phyloP scores from a whole-genome alignment of 306 rosid species.

The Cercis canadensis region DNA sequence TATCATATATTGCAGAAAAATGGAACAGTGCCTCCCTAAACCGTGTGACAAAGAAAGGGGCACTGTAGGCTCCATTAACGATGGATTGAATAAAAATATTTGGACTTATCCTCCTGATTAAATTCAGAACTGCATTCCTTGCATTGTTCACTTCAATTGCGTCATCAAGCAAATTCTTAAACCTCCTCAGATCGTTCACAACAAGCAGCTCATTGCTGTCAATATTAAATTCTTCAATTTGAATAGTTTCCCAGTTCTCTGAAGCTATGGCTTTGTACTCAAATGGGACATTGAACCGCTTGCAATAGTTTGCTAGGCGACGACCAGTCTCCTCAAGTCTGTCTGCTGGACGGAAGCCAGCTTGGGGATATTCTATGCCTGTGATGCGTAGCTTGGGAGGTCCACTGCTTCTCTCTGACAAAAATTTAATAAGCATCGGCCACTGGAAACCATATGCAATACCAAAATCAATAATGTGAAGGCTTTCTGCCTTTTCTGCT shows the following conservation, averaged over 20 bases:
- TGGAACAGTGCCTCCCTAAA: constrained; percentile 68
- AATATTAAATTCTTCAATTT: constrained; percentile 59
- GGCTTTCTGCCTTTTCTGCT: constrained; percentile 35
- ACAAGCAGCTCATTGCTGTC: constrained; percentile 49
- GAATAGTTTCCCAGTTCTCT: constrained; percentile 63
- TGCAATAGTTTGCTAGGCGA: constrained; percentile 60
- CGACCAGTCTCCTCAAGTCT: constrained; percentile 63
- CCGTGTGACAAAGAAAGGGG: constrained; percentile 64
- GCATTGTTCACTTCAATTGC: constrained; percentile 47
- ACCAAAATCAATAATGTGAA: constrained; percentile 73
- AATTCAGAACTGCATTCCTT: constrained; percentile 45
- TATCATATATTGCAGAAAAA: constrained; percentile 62
- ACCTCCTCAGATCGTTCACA: constrained; percentile 51
- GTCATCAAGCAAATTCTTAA: constrained; percentile 50
- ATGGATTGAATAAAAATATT: constrained; percentile 50
- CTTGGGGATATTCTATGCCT: constrained; percentile 67
- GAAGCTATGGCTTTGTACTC: constrained; percentile 57
- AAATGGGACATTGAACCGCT: constrained; percentile 66
- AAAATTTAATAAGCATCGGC: constrained; percentile 55
- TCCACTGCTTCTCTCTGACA: constrained; percentile 56
- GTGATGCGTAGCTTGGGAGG: constrained; percentile 76
- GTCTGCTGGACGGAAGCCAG: constrained; percentile 58
- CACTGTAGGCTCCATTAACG: constrained; percentile 59
- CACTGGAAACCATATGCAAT: constrained; percentile 78
- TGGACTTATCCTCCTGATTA: constrained; percentile 60